Conservation (phyloP, 768 basidiomycete genomes). For the Boletus subparvulus region DNA sequence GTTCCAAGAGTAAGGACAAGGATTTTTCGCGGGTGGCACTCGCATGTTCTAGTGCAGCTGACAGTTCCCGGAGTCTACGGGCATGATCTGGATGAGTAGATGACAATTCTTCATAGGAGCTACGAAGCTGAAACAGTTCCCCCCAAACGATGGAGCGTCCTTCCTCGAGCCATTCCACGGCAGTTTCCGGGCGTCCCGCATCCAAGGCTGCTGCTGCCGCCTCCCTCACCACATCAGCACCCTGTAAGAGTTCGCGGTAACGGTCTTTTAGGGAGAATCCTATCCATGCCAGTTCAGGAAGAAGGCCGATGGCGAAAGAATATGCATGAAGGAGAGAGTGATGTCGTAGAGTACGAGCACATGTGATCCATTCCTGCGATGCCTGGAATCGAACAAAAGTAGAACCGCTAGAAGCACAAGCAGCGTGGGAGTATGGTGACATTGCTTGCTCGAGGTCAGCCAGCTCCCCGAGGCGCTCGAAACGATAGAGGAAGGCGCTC, state of each 20-base stretch:
- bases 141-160: slow-evolving; percentile 13
- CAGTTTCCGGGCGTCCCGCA: not conserved
- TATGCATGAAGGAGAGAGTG: slow-evolving; percentile 21
- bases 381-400: slow-evolving; percentile 2
- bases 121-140: slow-evolving; percentile 13
- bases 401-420: not conserved
- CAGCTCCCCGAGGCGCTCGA: not conserved
- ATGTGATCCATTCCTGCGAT: slow-evolving; percentile 1
- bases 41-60: not conserved
- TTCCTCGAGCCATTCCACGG: slow-evolving; percentile 13
- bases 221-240: slow-evolving; percentile 19
- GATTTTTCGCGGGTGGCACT: not conserved
- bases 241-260: slow-evolving; percentile 10
- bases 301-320: slow-evolving; percentile 15
- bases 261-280: slow-evolving; percentile 17
- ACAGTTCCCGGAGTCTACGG: not conserved
- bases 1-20: not conserved
- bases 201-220: slow-evolving; percentile 24
- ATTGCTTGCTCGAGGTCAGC: not conserved
- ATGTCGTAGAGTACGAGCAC: slow-evolving; percentile 2
- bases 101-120: slow-evolving; percentile 3
- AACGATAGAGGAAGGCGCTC: not conserved
- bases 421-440: not conserved
- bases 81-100: slow-evolving; percentile 1
- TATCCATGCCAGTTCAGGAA: slow-evolving; percentile 16